Percentiles rank a stretch among this genome's conserved stretches.
phyloP scores from a whole-genome alignment of 2,329 filamentous ascomycete genomes.

The Curvularia spicifera region DNA sequence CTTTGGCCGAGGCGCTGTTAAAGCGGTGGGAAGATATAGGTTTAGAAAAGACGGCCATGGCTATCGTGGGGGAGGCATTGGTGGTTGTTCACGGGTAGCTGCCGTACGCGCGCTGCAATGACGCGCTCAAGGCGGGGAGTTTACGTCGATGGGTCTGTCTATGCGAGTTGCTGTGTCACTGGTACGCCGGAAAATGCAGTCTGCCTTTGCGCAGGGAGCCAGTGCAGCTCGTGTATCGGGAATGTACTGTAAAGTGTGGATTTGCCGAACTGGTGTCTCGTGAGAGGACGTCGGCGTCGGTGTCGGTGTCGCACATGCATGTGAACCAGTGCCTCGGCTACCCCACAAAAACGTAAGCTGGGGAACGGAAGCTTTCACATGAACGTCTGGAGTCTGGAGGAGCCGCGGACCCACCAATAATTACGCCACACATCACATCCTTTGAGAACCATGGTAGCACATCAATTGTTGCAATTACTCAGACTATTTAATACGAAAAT shows the following conservation, averaged over 20 bases:
- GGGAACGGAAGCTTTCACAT: conserved; percentile 18
- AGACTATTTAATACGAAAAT: conserved; percentile 43
- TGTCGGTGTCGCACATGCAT: conserved; percentile 20
- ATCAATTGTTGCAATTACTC: background rate
- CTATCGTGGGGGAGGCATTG: conserved; percentile 34
- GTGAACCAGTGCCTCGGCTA: conserved; percentile 34
- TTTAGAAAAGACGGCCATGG: conserved; percentile 53
- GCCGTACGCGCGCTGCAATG: conserved; percentile 6
- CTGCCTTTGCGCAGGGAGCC: background rate
- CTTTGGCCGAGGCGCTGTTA: conserved; percentile 44
- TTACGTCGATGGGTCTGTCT: background rate
- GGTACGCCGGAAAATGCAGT: background rate
- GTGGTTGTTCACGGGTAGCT: conserved; percentile 1
- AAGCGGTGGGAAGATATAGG: conserved; percentile 40
- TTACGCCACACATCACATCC: background rate
- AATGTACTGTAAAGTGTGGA: conserved; percentile 16
- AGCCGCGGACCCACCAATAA: background rate
- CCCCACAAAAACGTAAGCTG: conserved; percentile 24
- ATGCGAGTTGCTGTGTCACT: background rate
- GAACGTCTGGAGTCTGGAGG: conserved; percentile 1
- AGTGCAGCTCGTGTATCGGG: background rate
- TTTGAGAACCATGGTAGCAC: background rate
- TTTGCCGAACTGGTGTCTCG: conserved; percentile 12
- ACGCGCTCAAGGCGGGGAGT: conserved; percentile 9
- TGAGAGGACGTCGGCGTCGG: conserved; percentile 16